These are phyloP conservation scores for Fusarium protoensiforme DNA, from an alignment of 2,329 filamentous ascomycete genomes.

Conservation along the genomic window DNA sequence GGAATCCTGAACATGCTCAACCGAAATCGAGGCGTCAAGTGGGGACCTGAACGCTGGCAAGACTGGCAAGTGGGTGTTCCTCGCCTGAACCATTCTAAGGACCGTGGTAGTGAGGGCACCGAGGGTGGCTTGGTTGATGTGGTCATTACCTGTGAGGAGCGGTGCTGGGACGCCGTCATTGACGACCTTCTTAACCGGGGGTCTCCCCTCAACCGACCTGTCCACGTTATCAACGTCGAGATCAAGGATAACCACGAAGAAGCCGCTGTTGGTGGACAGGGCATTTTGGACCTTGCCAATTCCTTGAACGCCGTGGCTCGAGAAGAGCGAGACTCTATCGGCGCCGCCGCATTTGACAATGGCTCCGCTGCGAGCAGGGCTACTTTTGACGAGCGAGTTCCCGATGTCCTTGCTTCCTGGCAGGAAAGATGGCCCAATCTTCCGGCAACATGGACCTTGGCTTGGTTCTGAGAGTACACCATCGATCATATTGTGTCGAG, in stretches of 20 bases:
- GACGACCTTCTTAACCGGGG: conserved; percentile 92
- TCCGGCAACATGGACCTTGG: conserved; percentile 92
- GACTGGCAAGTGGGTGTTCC: conserved; percentile 94
- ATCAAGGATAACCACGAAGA: conserved; percentile 99
- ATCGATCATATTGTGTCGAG: neutral
- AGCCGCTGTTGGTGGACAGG: conserved; percentile 87
- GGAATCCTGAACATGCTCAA: conserved; percentile 96
- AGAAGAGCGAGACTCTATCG: conserved; percentile 77
- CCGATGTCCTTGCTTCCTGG: conserved; percentile 91
- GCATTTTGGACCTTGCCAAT: conserved; percentile 91
- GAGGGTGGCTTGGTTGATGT: conserved; percentile 93
- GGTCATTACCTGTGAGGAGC: conserved; percentile 96
- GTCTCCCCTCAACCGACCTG: conserved; percentile 86
- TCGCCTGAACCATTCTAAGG: conserved; percentile 77
- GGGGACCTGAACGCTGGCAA: conserved; percentile 96
- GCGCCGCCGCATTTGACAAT: conserved; percentile 74
- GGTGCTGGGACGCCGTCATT: conserved; percentile 97
- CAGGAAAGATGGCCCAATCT: conserved; percentile 94
- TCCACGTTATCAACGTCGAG: conserved; percentile 98
- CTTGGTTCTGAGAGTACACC: conserved; percentile 77
- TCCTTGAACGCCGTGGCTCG: conserved; percentile 82
- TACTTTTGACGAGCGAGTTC: conserved; percentile 92
- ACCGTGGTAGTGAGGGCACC: conserved; percentile 82
- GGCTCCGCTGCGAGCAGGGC: conserved; percentile 74
- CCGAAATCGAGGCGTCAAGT: conserved; percentile 91